These are phyloP conservation scores for Xerocomus spinulosus DNA, from an alignment of 768 basidiomycete genomes.

Conservation along the genomic window DNA sequence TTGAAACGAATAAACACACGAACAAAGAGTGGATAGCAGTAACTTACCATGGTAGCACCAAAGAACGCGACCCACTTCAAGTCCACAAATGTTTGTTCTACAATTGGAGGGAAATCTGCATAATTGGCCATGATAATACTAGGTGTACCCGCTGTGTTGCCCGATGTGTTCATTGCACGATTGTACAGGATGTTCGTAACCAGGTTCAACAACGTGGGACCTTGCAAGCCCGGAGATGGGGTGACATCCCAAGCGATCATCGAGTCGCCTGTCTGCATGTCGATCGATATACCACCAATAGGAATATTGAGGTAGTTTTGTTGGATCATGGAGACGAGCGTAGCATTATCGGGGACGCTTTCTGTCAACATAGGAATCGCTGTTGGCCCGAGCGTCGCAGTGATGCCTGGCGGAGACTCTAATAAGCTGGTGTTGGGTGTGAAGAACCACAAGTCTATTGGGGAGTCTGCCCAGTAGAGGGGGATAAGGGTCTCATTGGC, in stretches of 20 bases:
- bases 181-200: slow-evolving; percentile 65
- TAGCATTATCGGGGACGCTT: slow-evolving; percentile 50
- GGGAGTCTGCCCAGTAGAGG: slow-evolving; percentile 53
- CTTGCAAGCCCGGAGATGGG: slow-evolving; percentile 52
- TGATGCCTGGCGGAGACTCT: slow-evolving; percentile 51
- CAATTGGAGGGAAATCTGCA: slow-evolving; percentile 52
- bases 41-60: slow-evolving; percentile 61
- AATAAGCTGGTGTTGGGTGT: slow-evolving; percentile 37
- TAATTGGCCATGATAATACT: slow-evolving; percentile 58
- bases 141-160: slow-evolving; percentile 33
- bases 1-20: neutral
- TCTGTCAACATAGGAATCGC: slow-evolving; percentile 33
- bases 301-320: slow-evolving; percentile 52
- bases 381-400: slow-evolving; percentile 42
- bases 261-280: slow-evolving; percentile 44
- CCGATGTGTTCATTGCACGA: slow-evolving; percentile 51
- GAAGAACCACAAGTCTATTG: slow-evolving; percentile 33
- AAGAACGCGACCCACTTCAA: slow-evolving; percentile 77
- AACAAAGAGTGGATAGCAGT: neutral
- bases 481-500: slow-evolving; percentile 36
- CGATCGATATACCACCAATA: slow-evolving; percentile 65
- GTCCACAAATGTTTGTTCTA: slow-evolving; percentile 51
- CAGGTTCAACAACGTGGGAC: slow-evolving; percentile 61
- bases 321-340: slow-evolving; percentile 53
- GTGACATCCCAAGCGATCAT: slow-evolving; percentile 71